Base-by-base conservation (phyloP, 2,329 filamentous ascomycete genomes). In the Cladobotryum protrusum region DNA sequence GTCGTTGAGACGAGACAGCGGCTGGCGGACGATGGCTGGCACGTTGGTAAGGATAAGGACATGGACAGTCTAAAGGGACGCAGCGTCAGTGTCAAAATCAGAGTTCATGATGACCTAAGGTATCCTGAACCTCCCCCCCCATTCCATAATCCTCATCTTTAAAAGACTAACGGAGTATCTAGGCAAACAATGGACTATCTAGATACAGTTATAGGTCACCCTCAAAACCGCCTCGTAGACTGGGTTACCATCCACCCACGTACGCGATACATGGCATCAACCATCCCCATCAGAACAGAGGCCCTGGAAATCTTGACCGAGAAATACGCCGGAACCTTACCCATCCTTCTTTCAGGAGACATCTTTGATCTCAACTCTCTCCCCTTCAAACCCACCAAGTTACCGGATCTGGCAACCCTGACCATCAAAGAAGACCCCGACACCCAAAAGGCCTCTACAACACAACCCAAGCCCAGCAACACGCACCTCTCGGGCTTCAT, bases 231-330 rank as follows among this genome's bases (percentile, higher is more conserved):
- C 9, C 72, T 78, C 29, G 76, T 85, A 46, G 83, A 87, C 70
- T 87, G 82, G 71, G 70, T 87, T 48, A 87, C 84, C 35, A 82
- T 87, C 49, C 85, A 87, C 63, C 83, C 83, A 3, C 75, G 85
- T n/a, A 80, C 77, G 42, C 72, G 79, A 35, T 70, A 68, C 53
- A 86, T 82, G 13, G 77, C 81, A 1, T 84, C 80, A 33, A 81
- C 74, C 24, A 72, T 72, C 1, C 81, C 82, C 7, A 84, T 86
- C 50, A 74, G 79, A 60, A 70, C 81, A 35, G 80, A 81, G 37
- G 79, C 83, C 0, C 77, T 87, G 9, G 72, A 74, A 45, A 65
- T 77, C 12, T 67, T 86, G 11, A 77, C 76, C 3, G 66, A 72
- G 13, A 75, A 72, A 55, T 77, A 78, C 60, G 67, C 77, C 45